Evolutionary conservation across 2,329 filamentous ascomycete species (phyloP), one percentile per base, ranked within the genome.

Genomic region (Beauveria varroae): DNA sequence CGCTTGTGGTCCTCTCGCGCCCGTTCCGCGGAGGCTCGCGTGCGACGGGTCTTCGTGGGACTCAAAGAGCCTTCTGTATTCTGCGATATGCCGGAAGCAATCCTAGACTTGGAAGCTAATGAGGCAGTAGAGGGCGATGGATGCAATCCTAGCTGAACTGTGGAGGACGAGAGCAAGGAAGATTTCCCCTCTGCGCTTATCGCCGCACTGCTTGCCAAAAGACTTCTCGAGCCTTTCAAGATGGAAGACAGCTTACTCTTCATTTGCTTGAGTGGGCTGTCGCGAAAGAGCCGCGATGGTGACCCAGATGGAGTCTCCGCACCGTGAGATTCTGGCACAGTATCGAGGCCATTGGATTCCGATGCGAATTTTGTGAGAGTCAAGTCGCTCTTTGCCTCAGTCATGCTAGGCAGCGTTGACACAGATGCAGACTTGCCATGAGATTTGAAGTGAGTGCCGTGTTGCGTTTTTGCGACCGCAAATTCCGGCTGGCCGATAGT

Each of bases 191-290:
- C 85, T 0, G 84, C 84, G 66, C 84, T 87, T 43, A 84, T 75
- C 18, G 81, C 83, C 3, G 84, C 85, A 66, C 85, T 93, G 66
- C 89, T 96, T 20, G 88, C 91, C 64, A 97, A 87, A 54, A 97
- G 83, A 16, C 88, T 90, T 72, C 90, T 93, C 4, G 93, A 95
- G 60, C 88, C 90, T 74, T 92, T 93, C 67, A 97, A 79, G 63
- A 96, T 92, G 10, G 93, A 96, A 52, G 93, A 96, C 53, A 98
- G 80, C 71, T 92, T 96, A 69, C 90, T 91, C 76, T 96, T 98
- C 30, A 95, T 93, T 57, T 95, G 91, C 73, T 93, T 96, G 63
- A 97, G 75, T 5, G 91, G 91, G 62, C 89, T 93, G 66, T 96
- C 92, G 8, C 81, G 79, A 67, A 84, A 79, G 54, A 71, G 76